Base-by-base conservation (phyloP, 2,329 filamentous ascomycete genomes). In the Fusarium beomiforme region DNA sequence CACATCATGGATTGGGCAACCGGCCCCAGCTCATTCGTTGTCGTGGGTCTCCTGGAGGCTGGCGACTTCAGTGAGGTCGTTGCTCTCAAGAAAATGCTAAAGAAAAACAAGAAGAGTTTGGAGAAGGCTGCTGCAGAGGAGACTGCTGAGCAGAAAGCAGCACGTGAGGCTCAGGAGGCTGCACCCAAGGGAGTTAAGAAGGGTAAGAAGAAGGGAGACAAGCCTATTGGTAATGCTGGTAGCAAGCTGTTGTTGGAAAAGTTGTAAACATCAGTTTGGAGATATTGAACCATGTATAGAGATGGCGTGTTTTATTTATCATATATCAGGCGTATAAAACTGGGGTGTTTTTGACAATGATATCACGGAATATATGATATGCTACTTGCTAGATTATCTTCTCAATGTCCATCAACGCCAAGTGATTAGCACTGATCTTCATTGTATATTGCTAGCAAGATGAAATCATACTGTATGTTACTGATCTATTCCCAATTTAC, bases 1-100 rank as follows among this genome's bases (percentile, higher is more conserved):
- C 85, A 93, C 72, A 83, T 97, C 26, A 80, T 96, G 63, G 85
- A 89, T 23, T 99, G 96, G 96, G 95, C 95, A 0, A 95, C 91
- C 0, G 93, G 95, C 0, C 88, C 91, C 3, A 94, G 94, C 74
- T 93, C 93, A 3, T 98, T 97, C 75, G 93, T 97, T 14, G 87
- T 98, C 7, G 88, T 98, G 29, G 92, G 90, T 19, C 83, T 98
- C 72, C 81, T 95, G 8, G 95, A 98, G 82, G 88, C 92, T 0
- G 85, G 88, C 24, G 89, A 90, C 63, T 96, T 96, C 76, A 85
- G 85, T 29, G 86, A 90, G 75, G 89, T 87, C 75, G 85, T 87
- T 19, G 90, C 92, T 75, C 83, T 97, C 56, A 84, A 90, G 77
- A 89, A 90, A 79, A 88, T 85, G 17, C 82, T 98, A 73, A 91